A percentile compares a stretch with the other conserved stretches of the same genome.
These are phyloP conservation scores for Garcia nutans DNA, from an alignment of 345 rosid genomes.

Conservation along the genomic window DNA sequence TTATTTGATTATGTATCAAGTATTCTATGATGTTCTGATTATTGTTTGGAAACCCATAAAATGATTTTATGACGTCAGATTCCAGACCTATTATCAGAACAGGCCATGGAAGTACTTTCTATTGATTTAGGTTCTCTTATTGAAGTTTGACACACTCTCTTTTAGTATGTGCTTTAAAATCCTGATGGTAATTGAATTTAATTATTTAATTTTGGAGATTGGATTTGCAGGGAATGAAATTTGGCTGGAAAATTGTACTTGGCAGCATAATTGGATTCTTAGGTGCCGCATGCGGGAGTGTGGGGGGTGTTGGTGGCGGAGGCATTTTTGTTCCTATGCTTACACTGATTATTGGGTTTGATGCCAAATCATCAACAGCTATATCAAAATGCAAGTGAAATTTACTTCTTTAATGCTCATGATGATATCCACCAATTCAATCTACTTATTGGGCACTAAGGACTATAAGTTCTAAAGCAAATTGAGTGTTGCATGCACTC, in stretches of 20 bases:
- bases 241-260: conserved; percentile 65
- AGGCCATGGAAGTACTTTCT: background rate
- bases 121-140: no score
- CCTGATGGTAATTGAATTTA: background rate
- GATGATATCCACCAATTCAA: background rate
- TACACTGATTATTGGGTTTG: conserved; percentile 73
- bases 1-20: background rate
- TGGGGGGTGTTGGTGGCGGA: conserved; percentile 90
- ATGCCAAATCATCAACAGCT: conserved; percentile 77
- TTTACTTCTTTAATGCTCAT: background rate
- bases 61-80: background rate
- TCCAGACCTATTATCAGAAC: background rate
- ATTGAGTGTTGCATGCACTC: background rate
- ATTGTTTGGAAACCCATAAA: background rate
- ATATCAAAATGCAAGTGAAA: conserved; percentile 70
- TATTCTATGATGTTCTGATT: background rate
- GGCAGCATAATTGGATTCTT: conserved; percentile 71
- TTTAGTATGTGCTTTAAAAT: background rate
- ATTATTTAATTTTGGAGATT: background rate
- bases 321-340: conserved; percentile 91
- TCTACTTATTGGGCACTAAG: background rate
- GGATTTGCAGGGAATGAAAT: conserved; percentile 55
- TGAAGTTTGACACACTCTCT: background rate
- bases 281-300: conserved; percentile 92
- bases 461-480: background rate